These are phyloP conservation scores for Tricholoma saponaceum DNA, from an alignment of 768 basidiomycete species.

Conservation along the genomic window DNA sequence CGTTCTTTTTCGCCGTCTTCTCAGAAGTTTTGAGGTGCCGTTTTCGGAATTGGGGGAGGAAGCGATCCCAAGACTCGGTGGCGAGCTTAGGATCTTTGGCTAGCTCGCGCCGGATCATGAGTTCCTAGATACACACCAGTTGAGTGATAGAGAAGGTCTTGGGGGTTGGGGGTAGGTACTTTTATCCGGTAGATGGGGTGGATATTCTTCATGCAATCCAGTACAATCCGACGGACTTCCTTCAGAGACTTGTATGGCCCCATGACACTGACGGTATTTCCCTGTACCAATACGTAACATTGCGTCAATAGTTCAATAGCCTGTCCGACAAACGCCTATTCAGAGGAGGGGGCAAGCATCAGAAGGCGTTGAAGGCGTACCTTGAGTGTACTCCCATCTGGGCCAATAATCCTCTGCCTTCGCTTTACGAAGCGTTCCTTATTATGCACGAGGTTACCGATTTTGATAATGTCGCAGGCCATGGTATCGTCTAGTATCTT, in stretches of 20 bases:
- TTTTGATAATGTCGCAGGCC: constrained; percentile 98
- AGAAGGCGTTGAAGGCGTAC: constrained; percentile 35
- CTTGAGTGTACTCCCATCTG: constrained; percentile 96
- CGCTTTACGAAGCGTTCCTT: constrained; percentile 97
- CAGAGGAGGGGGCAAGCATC: not conserved
- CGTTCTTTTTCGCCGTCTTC: constrained; percentile 90
- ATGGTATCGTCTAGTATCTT: constrained; percentile 87
- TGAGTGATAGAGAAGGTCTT: not conserved
- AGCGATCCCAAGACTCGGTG: constrained; percentile 93
- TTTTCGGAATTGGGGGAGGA: constrained; percentile 94
- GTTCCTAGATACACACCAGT: constrained; percentile 53
- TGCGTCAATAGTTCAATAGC: constrained; percentile 95
- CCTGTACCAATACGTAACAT: constrained; percentile 97
- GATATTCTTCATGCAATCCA: constrained; percentile 99
- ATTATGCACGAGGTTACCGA: constrained; percentile 89
- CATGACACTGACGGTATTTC: constrained; percentile 97
- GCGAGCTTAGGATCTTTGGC: constrained; percentile 97
- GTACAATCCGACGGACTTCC: constrained; percentile 92
- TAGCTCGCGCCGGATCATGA: constrained; percentile 97
- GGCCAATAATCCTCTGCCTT: constrained; percentile 94
- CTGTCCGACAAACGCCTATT: constrained; percentile 33
- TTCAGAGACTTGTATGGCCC: constrained; percentile 93
- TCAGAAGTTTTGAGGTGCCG: constrained; percentile 90
- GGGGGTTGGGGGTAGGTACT: constrained; percentile 33
- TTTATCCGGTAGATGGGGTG: constrained; percentile 99